Evolutionary conservation across 805 yeast species (phyloP).

Genomic region (Nakazawaea ernobii): DNA sequence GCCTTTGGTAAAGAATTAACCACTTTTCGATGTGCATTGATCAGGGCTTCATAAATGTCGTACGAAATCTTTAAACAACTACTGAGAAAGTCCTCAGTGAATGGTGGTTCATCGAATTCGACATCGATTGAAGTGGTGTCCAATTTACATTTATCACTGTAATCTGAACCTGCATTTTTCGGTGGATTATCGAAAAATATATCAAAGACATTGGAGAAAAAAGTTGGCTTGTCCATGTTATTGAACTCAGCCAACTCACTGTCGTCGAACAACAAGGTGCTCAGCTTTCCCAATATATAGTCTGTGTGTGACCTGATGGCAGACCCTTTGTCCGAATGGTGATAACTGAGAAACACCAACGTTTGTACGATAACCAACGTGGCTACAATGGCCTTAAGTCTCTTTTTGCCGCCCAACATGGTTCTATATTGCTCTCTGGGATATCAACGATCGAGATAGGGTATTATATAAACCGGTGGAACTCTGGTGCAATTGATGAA

Average conservation of each 20-base stretch:
- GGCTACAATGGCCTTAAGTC: not conserved
- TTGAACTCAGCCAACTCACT: slow-evolving; percentile 9
- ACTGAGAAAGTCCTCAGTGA: slow-evolving; percentile 9
- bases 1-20: slow-evolving; percentile 6
- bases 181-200: slow-evolving; percentile 6
- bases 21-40: slow-evolving; percentile 1
- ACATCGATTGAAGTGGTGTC: slow-evolving; percentile 10
- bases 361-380: slow-evolving; percentile 2
- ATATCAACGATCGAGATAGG: not conserved
- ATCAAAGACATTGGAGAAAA: slow-evolving; percentile 8
- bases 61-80: slow-evolving; percentile 8
- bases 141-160: slow-evolving; percentile 9
- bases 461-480: not conserved
- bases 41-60: slow-evolving; percentile 9
- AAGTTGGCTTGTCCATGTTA: slow-evolving; percentile 8
- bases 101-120: slow-evolving; percentile 4
- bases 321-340: not conserved
- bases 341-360: slow-evolving; percentile 1
- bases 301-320: slow-evolving; percentile 5
- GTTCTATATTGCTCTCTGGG: not conserved
- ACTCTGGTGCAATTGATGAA: too few species aligned
- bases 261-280: not conserved
- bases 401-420: slow-evolving; percentile 6
- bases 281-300: slow-evolving; percentile 7
- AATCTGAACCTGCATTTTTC: not conserved